Evolutionary conservation across 495 filamentous ascomycete genomes (phyloP), one percentile per base, ranked within the genome.

Genomic region (Aspergillus olivimuriae): DNA sequence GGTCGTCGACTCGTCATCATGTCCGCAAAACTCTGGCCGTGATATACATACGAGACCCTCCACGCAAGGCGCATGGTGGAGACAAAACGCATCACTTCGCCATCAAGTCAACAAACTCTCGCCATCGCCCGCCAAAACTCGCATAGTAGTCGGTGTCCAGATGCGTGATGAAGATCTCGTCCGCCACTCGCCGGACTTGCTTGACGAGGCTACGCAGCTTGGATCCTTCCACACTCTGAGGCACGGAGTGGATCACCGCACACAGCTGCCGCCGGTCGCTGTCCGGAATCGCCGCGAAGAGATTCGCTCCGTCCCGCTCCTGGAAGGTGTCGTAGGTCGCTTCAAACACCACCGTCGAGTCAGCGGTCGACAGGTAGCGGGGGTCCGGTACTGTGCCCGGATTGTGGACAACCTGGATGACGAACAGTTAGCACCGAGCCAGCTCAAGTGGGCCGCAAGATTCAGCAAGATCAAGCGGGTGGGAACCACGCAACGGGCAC

Each of bases 271-370:
- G 43, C 15, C 67, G 61, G 43, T 60, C 51, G 47, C 52, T 63
- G 39, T 62, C 50, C 28, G 60, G 50, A 33, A 72, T 65, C 6
- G 37, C 46, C 23, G 56, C 48, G 47, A 71, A 62, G 18, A 61
- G 42, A 14, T 59, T 58, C n/a, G 56, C 56, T 11, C 58, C 48
- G 11, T 61, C 40, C 21, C 66, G 55, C 37, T 61, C 54, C 26
- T 61, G 57, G 55, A 70, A 74, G 32, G 61, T 69, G 32, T 52
- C 52, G 42, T 74, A 71, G 5, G 66, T 61, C 23, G 58, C 66
- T 46, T 74, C 69, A 45, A 73, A 71, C 1, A 75, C 65, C 20
- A 74, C 68, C 5, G 66, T 69, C 41, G 63, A 61, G 52, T 72
- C 67, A 46, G 67, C 64, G 4, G 57, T 57, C 21, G 53, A 24